Evolutionary conservation across 371 early-diverging fungal genomes (phyloP), one percentile per base, ranked within the genome.

Genomic region (Mucor velutinosus): DNA sequence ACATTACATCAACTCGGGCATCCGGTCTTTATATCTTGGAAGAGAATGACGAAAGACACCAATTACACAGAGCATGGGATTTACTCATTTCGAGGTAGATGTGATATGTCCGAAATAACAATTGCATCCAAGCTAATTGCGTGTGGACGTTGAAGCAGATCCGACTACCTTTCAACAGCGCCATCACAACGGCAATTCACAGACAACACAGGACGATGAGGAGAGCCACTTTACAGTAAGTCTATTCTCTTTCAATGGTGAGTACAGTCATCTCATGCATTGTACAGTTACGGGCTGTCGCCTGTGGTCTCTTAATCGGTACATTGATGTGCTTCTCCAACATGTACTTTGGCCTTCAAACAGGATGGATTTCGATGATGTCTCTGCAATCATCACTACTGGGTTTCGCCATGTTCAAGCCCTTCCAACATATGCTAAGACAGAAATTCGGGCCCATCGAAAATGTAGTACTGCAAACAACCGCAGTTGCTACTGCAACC

Each of bases 291-390:
- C 85, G 92, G 5, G 81, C 91, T 0, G 81, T 90, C 0, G 30
- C 83, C 4, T 87, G 90, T 21, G 93, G 93, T 4, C 67, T 92
- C 27, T 45, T 79, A 17, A 90, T 94, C 51, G 94, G 94, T 35
- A 80, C 85, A 7, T 60, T 93, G 10, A 79, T 94, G 73, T 91
- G 92, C 58, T 94, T 94, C 70, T 91, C 92, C 60, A 94, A 94
- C 71, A 91, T 91, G 87, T 94, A 92, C 74, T 94, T 93, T 79
- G 94, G 94, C 0, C 76, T 94, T 19, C 94, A 94, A 64, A 92
- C 92, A 49, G 94, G 94, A 0, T 94, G 94, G 94, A 93, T 94
- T 58, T 86, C 87, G 33, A 93, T 94, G 94, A 93, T 93, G 93
- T 90, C 92, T 5, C 77, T 94, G n/a, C 94, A 93, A 71, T 88